Evolutionary conservation across 2,329 filamentous ascomycete species (phyloP).

Genomic region (Phyllosticta citrichinensis): DNA sequence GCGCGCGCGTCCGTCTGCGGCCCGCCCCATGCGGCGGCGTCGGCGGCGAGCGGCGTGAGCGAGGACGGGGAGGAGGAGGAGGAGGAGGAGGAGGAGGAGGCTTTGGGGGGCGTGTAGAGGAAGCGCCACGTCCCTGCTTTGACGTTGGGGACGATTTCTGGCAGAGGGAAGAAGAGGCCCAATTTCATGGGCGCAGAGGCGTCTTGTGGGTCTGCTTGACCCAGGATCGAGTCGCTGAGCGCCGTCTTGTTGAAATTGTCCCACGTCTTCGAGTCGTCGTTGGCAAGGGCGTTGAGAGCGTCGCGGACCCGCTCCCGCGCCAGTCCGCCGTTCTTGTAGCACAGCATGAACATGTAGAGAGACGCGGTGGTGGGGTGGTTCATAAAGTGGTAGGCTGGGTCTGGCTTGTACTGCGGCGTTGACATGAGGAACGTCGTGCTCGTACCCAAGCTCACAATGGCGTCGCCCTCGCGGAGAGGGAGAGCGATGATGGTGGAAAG

Average conservation of each 20-base stretch:
- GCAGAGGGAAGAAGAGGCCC: slow-evolving; percentile 89
- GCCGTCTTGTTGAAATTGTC: slow-evolving; percentile 68
- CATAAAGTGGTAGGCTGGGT: slow-evolving; percentile 93
- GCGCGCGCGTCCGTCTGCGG: slow-evolving; percentile 62
- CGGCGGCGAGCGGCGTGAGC: slow-evolving; percentile 38
- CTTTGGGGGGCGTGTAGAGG: slow-evolving; percentile 37
- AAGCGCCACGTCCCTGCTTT: slow-evolving; percentile 80
- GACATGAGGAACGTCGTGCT: slow-evolving; percentile 97
- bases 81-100: slow-evolving; percentile 24
- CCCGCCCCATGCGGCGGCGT: slow-evolving; percentile 43
- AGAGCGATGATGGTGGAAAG: slow-evolving; percentile 88
- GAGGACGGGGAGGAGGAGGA: slow-evolving; percentile 22
- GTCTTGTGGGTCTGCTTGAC: slow-evolving; percentile 37
- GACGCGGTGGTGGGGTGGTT: slow-evolving; percentile 87
- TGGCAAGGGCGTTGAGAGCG: slow-evolving; percentile 50
- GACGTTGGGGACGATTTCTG: slow-evolving; percentile 92
- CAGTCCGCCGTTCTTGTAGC: slow-evolving; percentile 96
- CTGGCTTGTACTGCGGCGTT: slow-evolving; percentile 80
- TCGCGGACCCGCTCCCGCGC: slow-evolving; percentile 87
- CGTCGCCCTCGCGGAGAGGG: slow-evolving; percentile 76
- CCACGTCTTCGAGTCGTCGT: slow-evolving; percentile 53
- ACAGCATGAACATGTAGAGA: slow-evolving; percentile 99
- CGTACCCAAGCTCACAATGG: slow-evolving; percentile 89
- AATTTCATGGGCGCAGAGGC: slow-evolving; percentile 58
- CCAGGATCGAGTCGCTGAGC: slow-evolving; percentile 58